Evolutionary conservation across 192 early-diverging fungal species (phyloP), one percentile per base, ranked within the genome.

Genomic region (Podila minutissima): DNA sequence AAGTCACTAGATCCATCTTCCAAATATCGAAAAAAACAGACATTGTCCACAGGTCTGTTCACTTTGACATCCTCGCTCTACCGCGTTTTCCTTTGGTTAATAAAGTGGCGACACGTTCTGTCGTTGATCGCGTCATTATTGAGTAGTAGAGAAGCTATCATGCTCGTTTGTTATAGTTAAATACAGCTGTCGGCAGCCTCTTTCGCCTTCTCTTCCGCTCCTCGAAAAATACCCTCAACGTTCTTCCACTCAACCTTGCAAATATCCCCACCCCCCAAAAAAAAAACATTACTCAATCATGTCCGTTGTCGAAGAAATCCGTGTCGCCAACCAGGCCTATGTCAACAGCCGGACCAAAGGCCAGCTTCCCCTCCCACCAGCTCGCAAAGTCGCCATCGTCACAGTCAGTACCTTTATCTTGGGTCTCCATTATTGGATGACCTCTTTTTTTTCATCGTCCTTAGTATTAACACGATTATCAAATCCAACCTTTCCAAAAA

Each of bases 311-410:
- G 59, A 73, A 3, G 73, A 82, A 53, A 68, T 84, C 58, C 64
- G 66, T 20, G 65, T 35, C 9, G 79, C 85, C 61, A 85, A 85
- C 33, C 55, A 72, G 19, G 28, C 72, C 33, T 86, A 85, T 22
- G 84, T 58, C 11, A 65, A 46, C 26, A 67, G 50, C 49, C 71
- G 84, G 3, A 62, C 74, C 48, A 82, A 85, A 53, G 83, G 74
- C 10, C 66, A 65, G n/a, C 59, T 85, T 24, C 83, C 85, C 35
- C 65, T 85, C 19, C 84, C 85, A 13, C 84, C 84, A 41, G 64
- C 72, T 9, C 84, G 83, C 63, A 85, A 85, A 63, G 71, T 86
- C 15, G 66, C 74, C 41, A 73, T 85, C 33, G 67, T 85, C 9
- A 70, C 71, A 9, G 62, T 73, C 58, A 53, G 69, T 28, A 22